Conservation (phyloP, 345 rosid species). For the Arabidopsis suecica region DNA sequence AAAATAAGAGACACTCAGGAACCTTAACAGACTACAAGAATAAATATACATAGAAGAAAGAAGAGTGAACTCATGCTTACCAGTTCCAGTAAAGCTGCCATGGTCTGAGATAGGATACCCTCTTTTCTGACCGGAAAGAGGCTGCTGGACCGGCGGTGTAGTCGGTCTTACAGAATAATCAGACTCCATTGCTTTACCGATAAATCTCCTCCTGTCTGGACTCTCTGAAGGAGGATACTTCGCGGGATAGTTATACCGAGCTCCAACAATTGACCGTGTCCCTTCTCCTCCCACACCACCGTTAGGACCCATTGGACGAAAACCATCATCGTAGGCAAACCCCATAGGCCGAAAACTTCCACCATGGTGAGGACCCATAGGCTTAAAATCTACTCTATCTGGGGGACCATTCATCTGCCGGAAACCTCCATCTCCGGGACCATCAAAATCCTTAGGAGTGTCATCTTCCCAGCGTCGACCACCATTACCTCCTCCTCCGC, state of each 20-base stretch:
- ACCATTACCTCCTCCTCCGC: conserved; percentile 38
- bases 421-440: conserved; percentile 47
- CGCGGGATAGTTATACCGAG: conserved; percentile 39
- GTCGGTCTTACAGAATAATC: conserved; percentile 39
- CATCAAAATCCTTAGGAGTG: conserved; percentile 58
- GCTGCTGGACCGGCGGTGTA: conserved; percentile 37
- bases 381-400: conserved; percentile 50
- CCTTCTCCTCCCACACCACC: conserved; percentile 20
- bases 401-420: conserved; percentile 43
- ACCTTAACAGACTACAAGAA: conserved; percentile 36
- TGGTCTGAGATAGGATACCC: conserved; percentile 55
- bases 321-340: conserved; percentile 40
- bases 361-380: conserved; percentile 43
- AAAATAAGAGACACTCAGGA: conserved; percentile 8
- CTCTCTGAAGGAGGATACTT: conserved; percentile 50
- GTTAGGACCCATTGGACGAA: conserved; percentile 36
- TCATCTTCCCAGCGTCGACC: conserved; percentile 59
- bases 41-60: not conserved
- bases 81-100: conserved; percentile 55
- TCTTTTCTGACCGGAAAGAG: conserved; percentile 71
- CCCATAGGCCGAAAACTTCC: conserved; percentile 43
- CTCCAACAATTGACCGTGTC: conserved; percentile 10
- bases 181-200: conserved; percentile 44
- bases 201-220: conserved; percentile 23
- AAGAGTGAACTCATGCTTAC: conserved; percentile 34